Base-by-base conservation (phyloP, 495 filamentous ascomycete species). In the Aspergillus indologenus region DNA sequence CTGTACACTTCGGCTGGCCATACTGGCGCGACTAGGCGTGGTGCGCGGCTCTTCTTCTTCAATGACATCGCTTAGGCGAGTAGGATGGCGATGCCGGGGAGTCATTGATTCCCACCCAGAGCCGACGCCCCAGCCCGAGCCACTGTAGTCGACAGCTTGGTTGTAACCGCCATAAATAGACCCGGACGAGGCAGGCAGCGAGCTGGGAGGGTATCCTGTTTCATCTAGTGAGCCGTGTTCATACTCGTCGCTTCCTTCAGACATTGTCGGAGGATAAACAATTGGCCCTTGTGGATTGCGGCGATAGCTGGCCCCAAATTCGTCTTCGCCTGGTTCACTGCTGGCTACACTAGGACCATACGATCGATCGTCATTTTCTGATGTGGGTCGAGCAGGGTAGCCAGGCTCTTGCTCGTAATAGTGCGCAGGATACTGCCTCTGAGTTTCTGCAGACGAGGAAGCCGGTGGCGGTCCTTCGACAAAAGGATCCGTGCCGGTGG, bases 41-140 rank as follows among this genome's bases (percentile, higher is more conserved):
- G 83, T 85, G 45, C 84, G 73, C 58, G 74, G 75, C 63, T 84
- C 81, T 60, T 84, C 81, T 57, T 84, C 81, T 52, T 98, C 94
- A 11, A 94, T 80, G 12, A 98, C 92, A 77, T 98, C 94, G 68
- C 94, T 97, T 57, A 98, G 75, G 54, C 94, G 79, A 3, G 93
- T 97, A 0, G 93, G 93, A 74, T 98, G 94, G 66, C 96, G 92
- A 75, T 97, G 94, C 50, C 92, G 80, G n/a, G 89, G 84, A 54
- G 91, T 81, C 49, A 80, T 58, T 9, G 79, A 70, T 53, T 94
- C 91, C 92, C 92, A 97, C 9, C 85, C 88, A 0, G 80, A 70
- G 1, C 78, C 80, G 6, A 61, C 61, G 9, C 87, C 86, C 75
- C 88, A 94, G 14, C 85, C 88, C 21, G 82, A 72, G 6, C 85